Evolutionary conservation across 225 moss, liverwort and hornwort genomes (phyloP), one percentile per base, ranked within the genome.

Genomic region (Lunularia cruciata): DNA sequence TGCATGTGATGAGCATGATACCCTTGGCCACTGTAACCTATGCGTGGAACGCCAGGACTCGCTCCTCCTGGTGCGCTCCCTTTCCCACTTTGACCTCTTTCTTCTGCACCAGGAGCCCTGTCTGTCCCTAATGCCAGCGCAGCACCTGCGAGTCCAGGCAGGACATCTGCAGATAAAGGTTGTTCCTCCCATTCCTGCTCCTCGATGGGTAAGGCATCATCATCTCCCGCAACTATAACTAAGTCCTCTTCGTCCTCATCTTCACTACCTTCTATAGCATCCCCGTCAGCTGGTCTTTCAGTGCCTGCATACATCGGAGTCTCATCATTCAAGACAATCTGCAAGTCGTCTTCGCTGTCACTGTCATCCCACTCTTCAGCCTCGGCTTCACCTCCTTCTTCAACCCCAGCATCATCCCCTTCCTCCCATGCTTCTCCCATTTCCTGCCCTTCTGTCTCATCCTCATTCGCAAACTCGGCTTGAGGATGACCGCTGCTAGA

Each of bases 21-120:
- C 58, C 98, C 98, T 81, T 98, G 98, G 67, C 98, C 98, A 80
- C 98, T 98, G 72, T 98, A 98, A 62, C 93, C 91, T 79, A 98
- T 85, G 53, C 91, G 98, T 42, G 98, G 98, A 72, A 88, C 87
- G 54, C 88, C 84, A 63, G 83, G 60, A 72, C 83, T 74, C 45
- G 78, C 57, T 45, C 87, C 93, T 31, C 79, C 89, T 75, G 77
- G 83, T 69, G 85, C 88, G 22, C 72, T 81, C 42, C 84, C 75
- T 78, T 92, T 90, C 34, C 77, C 85, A 65, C 80, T 72, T 27
- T 77, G 67, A 49, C 79, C 90, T 53, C 91, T 85, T 62, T 98
- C 92, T 56, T 98, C 98, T 64, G 69, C 85, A 40, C 89, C 93
- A 67, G 84, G 76, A 74, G 75, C 64, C 81, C 85, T 87, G 37